Base-by-base conservation (phyloP, 768 basidiomycete genomes). In the Omphalotus guepiniiformis region DNA sequence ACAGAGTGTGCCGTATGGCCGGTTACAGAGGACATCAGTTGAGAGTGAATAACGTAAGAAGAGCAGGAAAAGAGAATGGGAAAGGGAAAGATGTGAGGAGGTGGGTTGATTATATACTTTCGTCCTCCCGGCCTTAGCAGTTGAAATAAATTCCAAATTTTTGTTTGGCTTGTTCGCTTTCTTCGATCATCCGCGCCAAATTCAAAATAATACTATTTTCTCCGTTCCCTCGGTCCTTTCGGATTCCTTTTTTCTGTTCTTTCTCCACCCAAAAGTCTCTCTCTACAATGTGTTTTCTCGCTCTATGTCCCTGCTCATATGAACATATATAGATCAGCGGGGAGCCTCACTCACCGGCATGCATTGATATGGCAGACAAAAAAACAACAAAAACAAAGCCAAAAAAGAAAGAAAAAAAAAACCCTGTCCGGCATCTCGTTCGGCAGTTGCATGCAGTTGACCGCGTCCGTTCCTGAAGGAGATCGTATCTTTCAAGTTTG, bases 1-100 rank as follows among this genome's bases (percentile, higher is more conserved):
- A 72, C 22, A 49, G 50, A 7, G 43, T 34, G 2, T 49, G 37
- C 6, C 42, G 40, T 2, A 28, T n/a, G 8, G 35, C 15, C 25
- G 5, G 34, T 36, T 36, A 36, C 44, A 36, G 26, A 46, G 16
- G 21, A 28, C 30, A 44, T 21, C 19, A 26, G 32, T n/a, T 38
- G 34, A 4, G 19, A 27, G 32, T 36, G 34, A 38, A 47, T 38
- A 28, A 47, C 45, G 36, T 47, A 36, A 47, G 13, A 36, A 25
- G 16, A 47, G 28, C 9, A 9, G 30, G 30, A 36, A 27, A 26
- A 19, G 21, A 21, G 45, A 36, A 12, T 32, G 16, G 26, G 32
- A 26, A 36, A 27, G 26, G 1, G 28, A 43, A 9, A 16, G 28
- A 32, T 43, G 13, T 23, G 12, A 25, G 28, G 13, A 42, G 41